phyloP scores from a whole-genome alignment of 768 basidiomycete genomes.

The Pulveroboletus sp. region DNA sequence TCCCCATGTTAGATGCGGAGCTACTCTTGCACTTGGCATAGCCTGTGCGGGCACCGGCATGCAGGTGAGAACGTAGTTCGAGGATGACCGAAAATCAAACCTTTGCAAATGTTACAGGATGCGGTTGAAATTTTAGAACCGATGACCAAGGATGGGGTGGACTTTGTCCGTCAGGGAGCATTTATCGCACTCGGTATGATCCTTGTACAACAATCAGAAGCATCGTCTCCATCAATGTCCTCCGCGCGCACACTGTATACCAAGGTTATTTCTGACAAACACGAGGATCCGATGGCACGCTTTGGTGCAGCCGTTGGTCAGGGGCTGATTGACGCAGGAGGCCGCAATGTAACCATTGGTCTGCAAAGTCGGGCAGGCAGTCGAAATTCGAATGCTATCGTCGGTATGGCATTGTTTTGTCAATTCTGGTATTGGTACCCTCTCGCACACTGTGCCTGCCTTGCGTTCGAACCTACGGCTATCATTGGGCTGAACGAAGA shows the following conservation, averaged over 20 bases:
- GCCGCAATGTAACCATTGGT: conserved; percentile 92
- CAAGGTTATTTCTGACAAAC: conserved; percentile 93
- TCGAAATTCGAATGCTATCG: conserved; percentile 89
- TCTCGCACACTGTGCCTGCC: conserved; percentile 85
- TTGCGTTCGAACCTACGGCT: conserved; percentile 94
- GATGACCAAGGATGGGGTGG: conserved; percentile 96
- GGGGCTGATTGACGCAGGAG: conserved; percentile 97
- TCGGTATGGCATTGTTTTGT: conserved; percentile 97
- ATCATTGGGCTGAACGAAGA: conserved; percentile 89
- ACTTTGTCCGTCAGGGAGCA: conserved; percentile 98
- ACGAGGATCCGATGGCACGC: conserved; percentile 98
- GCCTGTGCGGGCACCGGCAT: conserved; percentile 97
- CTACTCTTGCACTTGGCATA: conserved; percentile 93
- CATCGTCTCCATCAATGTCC: conserved; percentile 78
- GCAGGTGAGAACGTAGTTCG: conserved; percentile 51
- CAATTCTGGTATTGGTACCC: conserved; percentile 99
- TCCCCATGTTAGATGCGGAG: conserved; percentile 96
- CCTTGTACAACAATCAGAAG: conserved; percentile 93
- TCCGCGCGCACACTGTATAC: conserved; percentile 80
- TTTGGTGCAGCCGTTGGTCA: conserved; percentile 96
- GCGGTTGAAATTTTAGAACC: conserved; percentile 96
- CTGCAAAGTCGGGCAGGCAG: conserved; percentile 92
- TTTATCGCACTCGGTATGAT: conserved; percentile 96
- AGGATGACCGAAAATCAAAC: neutral
- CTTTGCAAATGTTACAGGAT: conserved; percentile 50